Conservation (phyloP, 2,329 filamentous ascomycete species). For the Aspergillus neoniger region DNA sequence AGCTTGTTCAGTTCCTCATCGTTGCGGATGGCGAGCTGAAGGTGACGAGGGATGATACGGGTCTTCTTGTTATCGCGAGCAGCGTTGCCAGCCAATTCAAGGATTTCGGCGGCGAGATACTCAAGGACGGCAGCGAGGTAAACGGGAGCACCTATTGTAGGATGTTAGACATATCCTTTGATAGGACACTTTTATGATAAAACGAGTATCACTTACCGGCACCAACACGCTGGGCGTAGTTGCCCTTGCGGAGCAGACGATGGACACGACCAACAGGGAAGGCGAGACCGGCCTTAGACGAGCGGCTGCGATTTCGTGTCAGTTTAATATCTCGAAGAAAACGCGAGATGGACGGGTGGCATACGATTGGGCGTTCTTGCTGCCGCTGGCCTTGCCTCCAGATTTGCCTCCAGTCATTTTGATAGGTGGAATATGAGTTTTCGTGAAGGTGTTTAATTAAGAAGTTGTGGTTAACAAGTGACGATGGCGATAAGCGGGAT, state of each 20-base stretch:
- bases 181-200: too few species aligned
- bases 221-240: slow-evolving; percentile 99
- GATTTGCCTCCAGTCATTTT: slow-evolving; percentile 99
- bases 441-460: slow-evolving; percentile 18
- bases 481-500: slow-evolving; percentile 19
- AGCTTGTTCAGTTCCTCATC: slow-evolving; percentile 99
- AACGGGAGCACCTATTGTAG: slow-evolving; percentile 70
- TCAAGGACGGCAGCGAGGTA: slow-evolving; percentile 97
- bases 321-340: slow-evolving; percentile 8
- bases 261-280: slow-evolving; percentile 99
- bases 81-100: slow-evolving; percentile 97
- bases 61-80: slow-evolving; percentile 99
- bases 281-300: slow-evolving; percentile 97
- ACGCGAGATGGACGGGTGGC: slow-evolving; percentile 46
- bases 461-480: background rate
- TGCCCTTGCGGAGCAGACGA: slow-evolving; percentile 97
- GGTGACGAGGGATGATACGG: slow-evolving; percentile 98
- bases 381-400: slow-evolving; percentile 98
- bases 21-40: slow-evolving; percentile 98
- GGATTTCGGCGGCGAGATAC: slow-evolving; percentile 97
- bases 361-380: slow-evolving; percentile 99
- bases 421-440: slow-evolving; percentile 43
- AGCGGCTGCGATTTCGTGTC: slow-evolving; percentile 65
- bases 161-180: background rate
- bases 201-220: slow-evolving; percentile 61